Percentiles rank a stretch among this genome's conserved stretches.
These are phyloP conservation scores for Solanum peruvianum DNA, from an alignment of 257 asterid species.

Conservation along the genomic window DNA sequence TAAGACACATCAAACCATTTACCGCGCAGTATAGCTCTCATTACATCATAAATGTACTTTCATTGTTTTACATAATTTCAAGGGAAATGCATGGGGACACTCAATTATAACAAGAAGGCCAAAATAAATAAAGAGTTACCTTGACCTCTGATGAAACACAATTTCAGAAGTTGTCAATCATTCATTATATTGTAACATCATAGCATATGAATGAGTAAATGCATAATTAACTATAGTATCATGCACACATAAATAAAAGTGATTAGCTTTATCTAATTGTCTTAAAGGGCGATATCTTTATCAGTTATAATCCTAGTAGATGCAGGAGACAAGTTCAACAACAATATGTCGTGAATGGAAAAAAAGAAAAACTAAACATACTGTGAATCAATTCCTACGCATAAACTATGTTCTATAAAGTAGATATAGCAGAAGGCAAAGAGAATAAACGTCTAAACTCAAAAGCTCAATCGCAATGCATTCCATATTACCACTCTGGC, in stretches of 20 bases:
- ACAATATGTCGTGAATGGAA: neutral
- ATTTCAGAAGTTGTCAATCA: neutral
- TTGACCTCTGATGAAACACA: neutral
- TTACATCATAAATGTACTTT: neutral
- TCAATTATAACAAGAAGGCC: neutral
- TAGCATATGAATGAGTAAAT: neutral
- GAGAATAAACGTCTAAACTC: neutral
- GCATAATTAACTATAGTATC: neutral
- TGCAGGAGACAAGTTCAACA: neutral
- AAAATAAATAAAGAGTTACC: neutral
- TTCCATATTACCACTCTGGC: neutral
- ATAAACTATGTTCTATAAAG: neutral
- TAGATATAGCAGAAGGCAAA: neutral
- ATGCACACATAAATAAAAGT: neutral
- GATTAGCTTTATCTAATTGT: neutral
- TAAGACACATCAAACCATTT: slow-evolving; percentile 43
- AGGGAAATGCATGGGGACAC: neutral
- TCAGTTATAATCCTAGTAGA: neutral
- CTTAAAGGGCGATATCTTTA: neutral
- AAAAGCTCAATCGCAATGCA: neutral
- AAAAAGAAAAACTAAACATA: neutral
- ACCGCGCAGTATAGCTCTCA: neutral
- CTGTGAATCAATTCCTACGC: neutral
- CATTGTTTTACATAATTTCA: neutral
- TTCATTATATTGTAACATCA: neutral